Evolutionary conservation across 2,329 filamentous ascomycete species (phyloP).

Genomic region (Zalaria sp.): DNA sequence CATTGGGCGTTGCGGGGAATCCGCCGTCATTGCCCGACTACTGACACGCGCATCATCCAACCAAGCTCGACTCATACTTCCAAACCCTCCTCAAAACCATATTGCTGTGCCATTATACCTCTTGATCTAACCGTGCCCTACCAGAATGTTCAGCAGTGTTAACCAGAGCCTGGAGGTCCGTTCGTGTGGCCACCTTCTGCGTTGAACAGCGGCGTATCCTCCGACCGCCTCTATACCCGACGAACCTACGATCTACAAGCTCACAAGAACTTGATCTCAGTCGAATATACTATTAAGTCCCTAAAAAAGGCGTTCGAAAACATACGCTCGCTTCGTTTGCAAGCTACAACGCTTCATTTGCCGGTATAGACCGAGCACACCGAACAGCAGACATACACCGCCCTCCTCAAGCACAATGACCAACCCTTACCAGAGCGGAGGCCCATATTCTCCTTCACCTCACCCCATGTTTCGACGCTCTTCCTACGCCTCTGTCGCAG

Average conservation of each 20-base stretch:
- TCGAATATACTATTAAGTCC: not conserved
- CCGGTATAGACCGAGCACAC: not conserved
- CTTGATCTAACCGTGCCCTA: not conserved
- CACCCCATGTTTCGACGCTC: slow-evolving; percentile 27
- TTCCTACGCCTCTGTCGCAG: slow-evolving; percentile 49
- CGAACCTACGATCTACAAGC: not conserved
- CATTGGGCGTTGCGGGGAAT: too few species aligned
- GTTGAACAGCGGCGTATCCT: not conserved
- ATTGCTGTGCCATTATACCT: too few species aligned
- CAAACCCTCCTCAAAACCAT: too few species aligned
- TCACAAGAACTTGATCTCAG: not conserved
- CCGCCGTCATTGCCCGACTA: too few species aligned
- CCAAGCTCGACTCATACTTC: too few species aligned
- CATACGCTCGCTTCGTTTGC: not conserved
- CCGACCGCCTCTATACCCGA: not conserved
- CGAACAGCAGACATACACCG: not conserved
- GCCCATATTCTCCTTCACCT: slow-evolving; percentile 20
- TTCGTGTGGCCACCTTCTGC: not conserved
- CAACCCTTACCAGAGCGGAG: slow-evolving; percentile 28
- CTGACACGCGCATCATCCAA: too few species aligned
- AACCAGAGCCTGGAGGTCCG: not conserved
- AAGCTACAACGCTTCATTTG: not conserved
- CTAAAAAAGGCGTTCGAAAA: not conserved
- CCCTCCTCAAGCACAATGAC: slow-evolving; percentile 20
- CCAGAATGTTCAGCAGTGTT: not conserved